Evolutionary conservation across 768 basidiomycete species (phyloP).

Genomic region (Kwoniella shandongensis): DNA sequence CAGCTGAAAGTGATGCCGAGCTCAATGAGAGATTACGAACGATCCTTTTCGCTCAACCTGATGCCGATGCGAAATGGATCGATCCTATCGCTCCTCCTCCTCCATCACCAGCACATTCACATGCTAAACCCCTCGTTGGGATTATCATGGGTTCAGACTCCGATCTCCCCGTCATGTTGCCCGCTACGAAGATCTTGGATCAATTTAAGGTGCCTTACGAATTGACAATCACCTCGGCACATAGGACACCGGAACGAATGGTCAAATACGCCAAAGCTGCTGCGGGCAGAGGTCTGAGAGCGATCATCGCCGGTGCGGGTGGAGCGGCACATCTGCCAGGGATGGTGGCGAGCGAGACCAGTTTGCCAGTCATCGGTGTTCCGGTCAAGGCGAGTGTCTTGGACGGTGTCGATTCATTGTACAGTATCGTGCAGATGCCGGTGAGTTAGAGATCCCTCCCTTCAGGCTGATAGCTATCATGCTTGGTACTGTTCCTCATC

Average conservation of each 20-base stretch:
- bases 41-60: slow-evolving; percentile 62
- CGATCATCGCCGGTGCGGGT: slow-evolving; percentile 93
- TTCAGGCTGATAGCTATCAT: neutral
- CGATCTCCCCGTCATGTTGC: slow-evolving; percentile 89
- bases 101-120: slow-evolving; percentile 58
- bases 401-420: slow-evolving; percentile 94
- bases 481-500: neutral
- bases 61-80: slow-evolving; percentile 54
- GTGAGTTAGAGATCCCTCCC: no score
- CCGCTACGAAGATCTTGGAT: slow-evolving; percentile 80
- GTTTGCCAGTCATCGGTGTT: slow-evolving; percentile 89
- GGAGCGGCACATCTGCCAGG: slow-evolving; percentile 97
- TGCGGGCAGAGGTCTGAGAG: slow-evolving; percentile 58
- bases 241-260: slow-evolving; percentile 86
- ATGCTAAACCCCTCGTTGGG: slow-evolving; percentile 74
- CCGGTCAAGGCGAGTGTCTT: slow-evolving; percentile 92
- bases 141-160: slow-evolving; percentile 99
- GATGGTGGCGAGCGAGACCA: slow-evolving; percentile 95
- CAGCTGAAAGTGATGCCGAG: slow-evolving; percentile 76
- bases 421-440: slow-evolving; percentile 99
- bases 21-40: slow-evolving; percentile 68
- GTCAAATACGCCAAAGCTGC: slow-evolving; percentile 78
- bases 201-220: slow-evolving; percentile 85
- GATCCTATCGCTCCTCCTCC: slow-evolving; percentile 55
- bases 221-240: slow-evolving; percentile 92